Evolutionary conservation across 2,329 filamentous ascomycete genomes (phyloP).

Genomic region (Penicillium sp.): DNA sequence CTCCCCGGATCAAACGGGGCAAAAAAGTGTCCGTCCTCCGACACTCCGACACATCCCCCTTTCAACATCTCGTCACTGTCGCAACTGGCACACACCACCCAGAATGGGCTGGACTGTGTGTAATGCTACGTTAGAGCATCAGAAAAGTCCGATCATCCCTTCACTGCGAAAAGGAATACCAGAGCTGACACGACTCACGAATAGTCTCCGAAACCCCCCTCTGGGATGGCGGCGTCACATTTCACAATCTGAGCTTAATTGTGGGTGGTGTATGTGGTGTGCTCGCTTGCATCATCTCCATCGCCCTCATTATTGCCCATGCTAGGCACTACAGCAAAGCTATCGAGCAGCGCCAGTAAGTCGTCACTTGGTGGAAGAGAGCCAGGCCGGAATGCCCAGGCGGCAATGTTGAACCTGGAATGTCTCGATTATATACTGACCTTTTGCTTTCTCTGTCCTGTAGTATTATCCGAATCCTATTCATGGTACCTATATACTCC

Average conservation of each 20-base stretch:
- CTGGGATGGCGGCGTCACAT: conserved; percentile 54
- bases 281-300: conserved; percentile 52
- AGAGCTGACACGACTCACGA: conserved; percentile 12
- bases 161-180: background rate
- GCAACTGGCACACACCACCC: conserved; percentile 11
- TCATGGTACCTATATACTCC: conserved; percentile 81
- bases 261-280: conserved; percentile 55
- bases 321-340: conserved; percentile 61
- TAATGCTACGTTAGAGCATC: conserved; percentile 52
- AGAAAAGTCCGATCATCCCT: conserved; percentile 37
- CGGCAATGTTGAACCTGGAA: background rate
- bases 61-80: conserved; percentile 10
- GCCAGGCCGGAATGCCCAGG: background rate
- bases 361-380: conserved; percentile 24
- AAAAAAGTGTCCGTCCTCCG: conserved; percentile 9
- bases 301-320: conserved; percentile 57
- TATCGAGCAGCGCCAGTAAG: conserved; percentile 60
- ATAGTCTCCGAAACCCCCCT: conserved; percentile 51
- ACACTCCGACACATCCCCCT: background rate
- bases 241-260: conserved; percentile 57
- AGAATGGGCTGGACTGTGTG: conserved; percentile 49
- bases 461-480: conserved; percentile 80
- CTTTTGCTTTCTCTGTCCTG: conserved; percentile 21
- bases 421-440: background rate
- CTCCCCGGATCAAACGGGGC: conserved; percentile 16